A percentile compares a stretch with the other conserved stretches of the same genome.
Conservation (phyloP, 1,284 basidiomycete genomes). For the Malassezia nana region DNA sequence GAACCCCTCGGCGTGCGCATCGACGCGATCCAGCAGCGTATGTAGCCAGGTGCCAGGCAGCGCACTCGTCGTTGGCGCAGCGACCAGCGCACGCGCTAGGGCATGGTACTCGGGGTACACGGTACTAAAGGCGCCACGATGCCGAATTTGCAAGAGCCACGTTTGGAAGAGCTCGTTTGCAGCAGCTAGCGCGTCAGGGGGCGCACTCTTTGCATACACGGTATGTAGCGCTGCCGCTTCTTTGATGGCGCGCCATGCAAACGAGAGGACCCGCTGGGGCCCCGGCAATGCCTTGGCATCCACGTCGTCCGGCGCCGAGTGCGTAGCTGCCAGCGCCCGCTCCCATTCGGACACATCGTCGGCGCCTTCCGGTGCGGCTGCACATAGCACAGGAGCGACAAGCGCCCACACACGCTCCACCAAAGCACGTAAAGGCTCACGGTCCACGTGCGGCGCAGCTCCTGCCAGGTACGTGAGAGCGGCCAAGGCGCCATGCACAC, state of each 20-base stretch:
- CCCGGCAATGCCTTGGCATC: conserved; percentile 29
- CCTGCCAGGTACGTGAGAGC: conserved; percentile 43
- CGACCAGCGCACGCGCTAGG: conserved; percentile 29
- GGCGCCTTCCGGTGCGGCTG: conserved; percentile 39
- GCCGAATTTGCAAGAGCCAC: conserved; percentile 47
- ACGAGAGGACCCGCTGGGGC: conserved; percentile 47
- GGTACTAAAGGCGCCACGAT: conserved; percentile 48
- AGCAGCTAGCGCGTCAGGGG: conserved; percentile 1
- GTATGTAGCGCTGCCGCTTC: conserved; percentile 47
- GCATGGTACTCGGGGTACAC: conserved; percentile 45
- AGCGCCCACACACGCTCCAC: conserved; percentile 44
- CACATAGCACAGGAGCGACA: conserved; percentile 42
- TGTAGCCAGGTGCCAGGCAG: conserved; percentile 43
- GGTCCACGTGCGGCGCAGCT: conserved; percentile 7
- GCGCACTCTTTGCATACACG: conserved; percentile 21
- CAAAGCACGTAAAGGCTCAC: background rate
- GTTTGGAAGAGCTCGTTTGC: conserved; percentile 41
- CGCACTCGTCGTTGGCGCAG: conserved; percentile 7
- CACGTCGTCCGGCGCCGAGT: conserved; percentile 24
- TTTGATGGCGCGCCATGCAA: conserved; percentile 49
- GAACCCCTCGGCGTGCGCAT: conserved; percentile 24
- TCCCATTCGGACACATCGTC: conserved; percentile 5
- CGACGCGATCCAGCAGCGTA: conserved; percentile 28
- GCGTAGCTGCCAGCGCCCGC: conserved; percentile 10
- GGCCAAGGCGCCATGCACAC: conserved; percentile 47